phyloP scores from a whole-genome alignment of 2,329 filamentous ascomycete genomes.

The Microdochium trichocladiopsis region DNA sequence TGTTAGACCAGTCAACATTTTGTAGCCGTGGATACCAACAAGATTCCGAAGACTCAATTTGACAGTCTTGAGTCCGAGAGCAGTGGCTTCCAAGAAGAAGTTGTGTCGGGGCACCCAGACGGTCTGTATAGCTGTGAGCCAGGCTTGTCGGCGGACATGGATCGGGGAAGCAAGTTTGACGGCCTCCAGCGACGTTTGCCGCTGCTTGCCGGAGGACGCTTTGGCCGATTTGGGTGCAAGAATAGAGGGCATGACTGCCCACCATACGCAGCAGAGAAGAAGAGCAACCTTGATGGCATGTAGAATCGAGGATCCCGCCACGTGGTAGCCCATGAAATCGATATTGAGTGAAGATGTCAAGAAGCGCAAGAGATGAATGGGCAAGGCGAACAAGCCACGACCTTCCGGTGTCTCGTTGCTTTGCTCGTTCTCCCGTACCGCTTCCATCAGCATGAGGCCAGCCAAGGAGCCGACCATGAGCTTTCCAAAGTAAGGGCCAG shows the following conservation, averaged over 20 bases:
- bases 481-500: conserved; percentile 58
- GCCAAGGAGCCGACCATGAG: conserved; percentile 91
- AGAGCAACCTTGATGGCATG: conserved; percentile 45
- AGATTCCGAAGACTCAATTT: conserved; percentile 76
- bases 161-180: conserved; percentile 76
- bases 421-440: conserved; percentile 60
- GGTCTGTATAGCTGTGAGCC: conserved; percentile 88
- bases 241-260: conserved; percentile 47
- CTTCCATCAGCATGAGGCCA: conserved; percentile 86
- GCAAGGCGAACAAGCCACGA: conserved; percentile 59
- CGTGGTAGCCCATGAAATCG: conserved; percentile 45
- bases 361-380: conserved; percentile 47
- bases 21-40: conserved; percentile 71
- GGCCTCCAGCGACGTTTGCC: conserved; percentile 32
- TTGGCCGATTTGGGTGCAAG: conserved; percentile 48
- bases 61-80: conserved; percentile 69
- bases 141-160: conserved; percentile 78
- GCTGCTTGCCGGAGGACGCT: conserved; percentile 31
- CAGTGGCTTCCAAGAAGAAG: conserved; percentile 78
- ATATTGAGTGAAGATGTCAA: conserved; percentile 41
- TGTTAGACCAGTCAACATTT: conserved; percentile 70
- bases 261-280: conserved; percentile 45
- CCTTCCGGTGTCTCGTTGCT: conserved; percentile 57
- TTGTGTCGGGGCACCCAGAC: conserved; percentile 87
- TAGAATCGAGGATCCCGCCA: conserved; percentile 35